Evolutionary conservation across 345 rosid species (phyloP), one percentile per base, ranked within the genome.

Genomic region (Bretschneidera sinensis): DNA sequence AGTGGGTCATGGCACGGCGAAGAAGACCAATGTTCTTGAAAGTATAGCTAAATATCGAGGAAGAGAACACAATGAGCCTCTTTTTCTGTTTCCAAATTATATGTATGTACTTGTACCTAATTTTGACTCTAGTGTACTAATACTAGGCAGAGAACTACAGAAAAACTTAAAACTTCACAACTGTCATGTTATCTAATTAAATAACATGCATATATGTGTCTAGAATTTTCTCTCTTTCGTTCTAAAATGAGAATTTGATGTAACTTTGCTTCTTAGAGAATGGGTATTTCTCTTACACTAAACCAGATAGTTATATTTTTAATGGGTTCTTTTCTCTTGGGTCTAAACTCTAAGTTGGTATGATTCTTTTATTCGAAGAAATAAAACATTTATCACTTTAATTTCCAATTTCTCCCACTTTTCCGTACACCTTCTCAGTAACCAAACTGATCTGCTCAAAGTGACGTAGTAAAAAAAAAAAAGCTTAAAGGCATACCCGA

Each of bases 1-100:
- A 51, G 19, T 85, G 95, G 31, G 91, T 83, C 91, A 88, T 79
- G 1, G 95, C 87, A 4, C 81, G 89, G 33, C 83, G 74, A 53
- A 88, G 87, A 66, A 83, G 74, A 48, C 74, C 74, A 53, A 73
- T 55, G 48, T 69, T 74, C 57, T 43, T 43, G 73, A 85, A 87
- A 24, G 56, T 51, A 57, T 85, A 87, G 31, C 91, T 87, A 75
- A 64, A 72, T 22, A 43, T 34, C 25, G 43, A 69, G 49, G 10
- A 60, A 39, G 21, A 48, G 17, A 52, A 28, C 1, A 57, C 39
- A 68, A 64, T 33, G 25, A 63, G 35, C 17, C 60, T 52, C 51
- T n/a, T 15, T 39, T 5, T 8, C 33, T 7, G 2, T 17, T 47
- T 18, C 57, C n/a, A n/a, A n/a, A n/a, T n/a, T n/a, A n/a, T n/a